Evolutionary conservation across 768 basidiomycete species (phyloP), one percentile per base, ranked within the genome.

Genomic region (Trametes elegans): DNA sequence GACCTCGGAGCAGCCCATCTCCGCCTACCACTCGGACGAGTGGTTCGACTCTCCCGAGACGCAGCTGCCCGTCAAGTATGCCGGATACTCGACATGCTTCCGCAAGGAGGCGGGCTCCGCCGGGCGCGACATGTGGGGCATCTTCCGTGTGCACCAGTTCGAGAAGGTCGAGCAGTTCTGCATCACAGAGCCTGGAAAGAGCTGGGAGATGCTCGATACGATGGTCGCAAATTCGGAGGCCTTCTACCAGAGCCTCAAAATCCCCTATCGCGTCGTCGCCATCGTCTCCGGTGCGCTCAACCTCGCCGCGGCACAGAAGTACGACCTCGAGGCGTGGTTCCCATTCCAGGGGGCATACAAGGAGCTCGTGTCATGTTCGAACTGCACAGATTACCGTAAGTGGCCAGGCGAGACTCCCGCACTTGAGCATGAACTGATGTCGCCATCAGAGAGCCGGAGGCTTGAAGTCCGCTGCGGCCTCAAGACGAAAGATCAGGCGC

Each of bases 111-210:
- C 97, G 2, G 97, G 97, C 29, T 90, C 93, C 3, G 93, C 93
- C 7, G 97, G 97, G 3, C 88, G 93, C 51, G 97, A 99, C 64
- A 98, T 96, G 80, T 98, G 97, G 94, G 97, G 97, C 53, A 98
- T 98, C 73, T 99, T 99, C 85, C 91, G 97, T 21, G 96, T 99
- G 50, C 97, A 99, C 69, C 97, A 99, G 73, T 99, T 99, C 62
- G 97, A 99, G 75, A 99, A 99, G 77, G 82, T 99, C 48, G 97
- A 99, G 70, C 85, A 98, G 77, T 98, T 98, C 73, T 86, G 89
- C 75, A 81, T 99, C 64, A 98, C 96, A 7, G 88, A 93, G 23
- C 95, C 97, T 0, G 88, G 90, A 62, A 88, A 93, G 69, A 96
- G 94, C 67, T 94, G 95, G 88, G 87, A 84, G 70, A 88, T 87